Evolutionary conservation across 1,284 basidiomycete species (phyloP), one percentile per base, ranked within the genome.

Genomic region (Gomphus bonarii): DNA sequence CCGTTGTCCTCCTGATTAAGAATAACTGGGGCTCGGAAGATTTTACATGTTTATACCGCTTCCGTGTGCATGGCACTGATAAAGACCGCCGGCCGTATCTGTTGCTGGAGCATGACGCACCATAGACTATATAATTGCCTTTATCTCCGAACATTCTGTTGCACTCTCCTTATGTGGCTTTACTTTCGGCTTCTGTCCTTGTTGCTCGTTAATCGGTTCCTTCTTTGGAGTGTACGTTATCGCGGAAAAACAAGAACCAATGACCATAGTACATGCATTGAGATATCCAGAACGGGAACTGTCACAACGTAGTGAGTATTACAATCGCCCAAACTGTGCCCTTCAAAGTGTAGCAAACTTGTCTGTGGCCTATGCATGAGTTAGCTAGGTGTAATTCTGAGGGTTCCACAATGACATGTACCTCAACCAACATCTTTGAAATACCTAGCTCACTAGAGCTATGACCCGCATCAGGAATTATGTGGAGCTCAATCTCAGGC

Each of bases 381-480:
- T 35, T 49, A 44, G 46, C 35, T 46, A 10, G 14, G 46, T n/a
- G 5, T 18, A 31, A 11, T 14, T 31, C n/a, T 11, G 31, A 38
- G 20, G 38, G 38, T 30, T 20, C 8, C 20, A 44, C 20, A 49
- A 31, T 50, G 14, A 18, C 30, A 47, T 12, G 20, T 62, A 83
- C 91, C 73, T 90, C 76, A 11, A 91, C 78, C 49, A 97, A 76
- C 50, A 88, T 70, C 68, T 85, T 83, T 20, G 82, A 73, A 18
- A 77, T 94, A 4, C 87, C 88, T 0, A 76, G 69, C 71, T 97
- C 94, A 50, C 85, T 81, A 20, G 91, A 80, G 20, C 88, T 91
- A 69, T 97, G 94, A 0, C 94, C 94, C 4, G 93, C 93, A 69
- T 95, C 91, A n/a, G 88, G 84, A 18, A 95, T 84, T 48, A 97